Base-by-base conservation (phyloP, 1,139 yeast species). In the Maudiozyma humilis region DNA sequence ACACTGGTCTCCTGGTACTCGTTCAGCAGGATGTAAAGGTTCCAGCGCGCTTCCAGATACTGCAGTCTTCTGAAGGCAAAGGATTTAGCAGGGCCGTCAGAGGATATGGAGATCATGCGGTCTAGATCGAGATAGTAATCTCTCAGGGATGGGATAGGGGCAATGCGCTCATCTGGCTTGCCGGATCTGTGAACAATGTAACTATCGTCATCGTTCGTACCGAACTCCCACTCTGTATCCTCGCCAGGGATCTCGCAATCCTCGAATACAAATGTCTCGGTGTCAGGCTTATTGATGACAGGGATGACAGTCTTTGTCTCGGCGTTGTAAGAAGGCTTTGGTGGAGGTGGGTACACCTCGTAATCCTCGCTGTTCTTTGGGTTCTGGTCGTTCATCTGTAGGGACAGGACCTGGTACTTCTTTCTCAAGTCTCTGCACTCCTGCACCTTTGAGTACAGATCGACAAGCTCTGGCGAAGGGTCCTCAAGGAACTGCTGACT, bases 21-120 rank as follows among this genome's bases (percentile, higher is more conserved):
- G 61, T 91, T 89, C 53, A 89, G 70, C 51, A 93, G 67, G 49
- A 79, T 77, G 66, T 91, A 91, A 65, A 93, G 67, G 62, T 91
- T 87, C 97, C 97, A 93, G 62, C 89, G 86, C 23, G 97, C 96
- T 64, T 93, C 98, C 46, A 93, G 72, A 60, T 88, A 91, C 65
- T 89, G 95, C 54, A 93, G 69, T 57, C 98, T 76, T 62, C 93
- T 81, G 65, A 87, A 93, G 0, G 98, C 96, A 72, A 91, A 93
- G 10, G 96, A 85, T 64, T 93, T 93, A n/a, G 94, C 77, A 3
- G 98, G 98, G 0, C 98, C 99, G 63, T 89, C 96, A 3, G 93
- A 81, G 3, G 95, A 82, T 44, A 87, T 74, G 18, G 72, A 67
- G 25, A 77, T 75, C 51, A 91, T 76, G 45, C 71, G 76, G 45